These are phyloP conservation scores for Lepidium africanum DNA, from an alignment of 345 rosid genomes.

Conservation along the genomic window DNA sequence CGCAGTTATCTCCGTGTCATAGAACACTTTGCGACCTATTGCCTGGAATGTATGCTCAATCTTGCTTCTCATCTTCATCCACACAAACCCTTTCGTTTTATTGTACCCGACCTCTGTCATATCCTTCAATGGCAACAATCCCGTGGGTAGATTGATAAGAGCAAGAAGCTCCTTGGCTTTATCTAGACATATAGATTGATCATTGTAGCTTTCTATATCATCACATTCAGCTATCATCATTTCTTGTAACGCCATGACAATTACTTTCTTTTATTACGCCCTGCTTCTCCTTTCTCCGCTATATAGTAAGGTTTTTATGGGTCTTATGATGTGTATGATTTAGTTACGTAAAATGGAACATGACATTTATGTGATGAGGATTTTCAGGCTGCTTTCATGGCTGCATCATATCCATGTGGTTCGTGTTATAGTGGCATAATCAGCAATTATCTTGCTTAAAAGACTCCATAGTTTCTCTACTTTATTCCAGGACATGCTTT, in stretches of 20 bases:
- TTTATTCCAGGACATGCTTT: background rate
- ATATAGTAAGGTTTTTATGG: conserved; percentile 5
- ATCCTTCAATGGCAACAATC: conserved; percentile 48
- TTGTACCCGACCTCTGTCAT: conserved; percentile 48
- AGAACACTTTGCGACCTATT: conserved; percentile 33
- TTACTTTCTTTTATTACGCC: background rate
- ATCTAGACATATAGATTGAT: conserved; percentile 39
- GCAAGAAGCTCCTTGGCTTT: conserved; percentile 39
- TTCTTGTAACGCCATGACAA: conserved; percentile 22
- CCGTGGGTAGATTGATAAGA: conserved; percentile 42
- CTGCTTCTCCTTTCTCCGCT: background rate
- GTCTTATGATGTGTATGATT: background rate
- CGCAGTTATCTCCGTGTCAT: conserved; percentile 45
- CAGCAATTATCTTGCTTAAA: background rate
- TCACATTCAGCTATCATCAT: conserved; percentile 27
- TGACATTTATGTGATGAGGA: conserved; percentile 9
- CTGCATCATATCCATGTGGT: conserved; percentile 2
- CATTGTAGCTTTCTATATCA: conserved; percentile 40
- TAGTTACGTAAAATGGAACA: conserved; percentile 3
- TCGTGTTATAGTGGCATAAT: background rate
- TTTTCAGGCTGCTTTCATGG: conserved; percentile 7
- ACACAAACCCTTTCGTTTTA: conserved; percentile 47
- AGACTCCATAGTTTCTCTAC: too few species aligned
- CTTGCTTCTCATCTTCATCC: conserved; percentile 49
- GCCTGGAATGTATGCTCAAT: conserved; percentile 33